phyloP scores from a whole-genome alignment of 1,139 yeast species.

The Dujonia santamariae region DNA sequence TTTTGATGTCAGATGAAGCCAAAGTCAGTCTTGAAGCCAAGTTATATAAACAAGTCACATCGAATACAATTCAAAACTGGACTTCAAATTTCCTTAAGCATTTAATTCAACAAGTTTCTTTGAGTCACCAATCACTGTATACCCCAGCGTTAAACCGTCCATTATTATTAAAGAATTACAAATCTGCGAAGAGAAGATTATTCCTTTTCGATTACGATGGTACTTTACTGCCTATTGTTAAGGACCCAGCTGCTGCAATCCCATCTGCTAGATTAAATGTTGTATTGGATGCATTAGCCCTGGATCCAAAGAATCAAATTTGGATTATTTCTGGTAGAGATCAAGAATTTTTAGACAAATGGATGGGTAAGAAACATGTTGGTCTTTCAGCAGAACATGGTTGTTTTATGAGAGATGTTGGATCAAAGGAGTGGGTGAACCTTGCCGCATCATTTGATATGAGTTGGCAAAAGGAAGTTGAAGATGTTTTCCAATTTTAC shows the following conservation, averaged over 20 bases:
- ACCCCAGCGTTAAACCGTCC: conserved; percentile 89
- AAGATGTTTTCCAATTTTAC: conserved; percentile 65
- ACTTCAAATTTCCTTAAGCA: conserved; percentile 58
- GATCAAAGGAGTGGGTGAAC: conserved; percentile 69
- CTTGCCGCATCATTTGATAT: conserved; percentile 81
- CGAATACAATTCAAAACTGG: conserved; percentile 82
- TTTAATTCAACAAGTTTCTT: conserved; percentile 49
- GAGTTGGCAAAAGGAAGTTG: conserved; percentile 89
- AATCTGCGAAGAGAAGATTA: conserved; percentile 61
- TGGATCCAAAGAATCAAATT: conserved; percentile 79
- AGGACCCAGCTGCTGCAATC: conserved; percentile 97
- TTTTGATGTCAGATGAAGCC: conserved; percentile 46
- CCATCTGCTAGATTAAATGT: conserved; percentile 74
- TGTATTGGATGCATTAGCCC: conserved; percentile 57
- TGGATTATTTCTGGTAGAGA: conserved; percentile 98
- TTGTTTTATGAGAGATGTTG: conserved; percentile 79
- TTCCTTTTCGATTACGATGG: conserved; percentile 97
- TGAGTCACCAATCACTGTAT: conserved; percentile 46
- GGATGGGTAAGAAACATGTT: conserved; percentile 73
- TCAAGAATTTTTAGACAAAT: conserved; percentile 80
- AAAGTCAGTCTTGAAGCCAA: conserved; percentile 44
- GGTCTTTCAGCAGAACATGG: conserved; percentile 98
- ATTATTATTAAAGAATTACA: conserved; percentile 55
- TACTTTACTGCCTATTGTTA: conserved; percentile 91
- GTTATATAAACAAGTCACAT: conserved; percentile 61